Evolutionary conservation across 2,329 filamentous ascomycete genomes (phyloP).

Genomic region (Teratosphaeria gauchensis): DNA sequence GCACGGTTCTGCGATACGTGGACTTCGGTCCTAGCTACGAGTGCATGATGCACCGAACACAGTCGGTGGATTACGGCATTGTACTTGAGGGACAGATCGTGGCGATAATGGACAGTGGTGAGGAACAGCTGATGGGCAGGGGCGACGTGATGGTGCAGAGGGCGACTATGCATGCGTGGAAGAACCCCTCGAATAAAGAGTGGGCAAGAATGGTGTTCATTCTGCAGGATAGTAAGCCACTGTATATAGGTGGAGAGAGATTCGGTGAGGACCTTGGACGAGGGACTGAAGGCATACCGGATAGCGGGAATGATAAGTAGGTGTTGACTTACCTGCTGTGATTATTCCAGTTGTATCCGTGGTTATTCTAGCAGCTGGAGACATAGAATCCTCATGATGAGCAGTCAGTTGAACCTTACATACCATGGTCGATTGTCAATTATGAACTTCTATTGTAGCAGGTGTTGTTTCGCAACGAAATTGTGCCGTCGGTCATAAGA

Average conservation of each 20-base stretch:
- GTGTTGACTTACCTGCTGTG: neutral
- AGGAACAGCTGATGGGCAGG: constrained; percentile 23
- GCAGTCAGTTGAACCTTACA: too few species aligned
- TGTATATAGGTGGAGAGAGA: constrained; percentile 17
- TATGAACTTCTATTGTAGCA: too few species aligned
- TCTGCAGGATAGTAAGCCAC: constrained; percentile 21
- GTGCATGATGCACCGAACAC: constrained; percentile 30
- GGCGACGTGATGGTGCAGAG: constrained; percentile 31
- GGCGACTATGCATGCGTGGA: constrained; percentile 29
- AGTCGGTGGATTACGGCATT: constrained; percentile 28
- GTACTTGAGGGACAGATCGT: constrained; percentile 28
- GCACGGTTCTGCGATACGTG: constrained; percentile 37
- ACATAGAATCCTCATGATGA: too few species aligned
- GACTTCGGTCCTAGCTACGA: constrained; percentile 26
- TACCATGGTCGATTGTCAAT: too few species aligned
- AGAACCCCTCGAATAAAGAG: constrained; percentile 20
- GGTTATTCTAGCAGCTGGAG: too few species aligned
- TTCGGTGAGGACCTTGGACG: constrained; percentile 20
- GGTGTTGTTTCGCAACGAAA: too few species aligned
- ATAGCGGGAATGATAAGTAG: constrained; percentile 6
- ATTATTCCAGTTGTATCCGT: too few species aligned
- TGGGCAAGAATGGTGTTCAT: constrained; percentile 26
- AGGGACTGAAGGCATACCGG: constrained; percentile 14
- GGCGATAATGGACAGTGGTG: constrained; percentile 25
- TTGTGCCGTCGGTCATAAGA: too few species aligned